These are phyloP conservation scores for Tardiomyces digboiensis DNA, from an alignment of 1,139 yeast genomes.

Conservation along the genomic window DNA sequence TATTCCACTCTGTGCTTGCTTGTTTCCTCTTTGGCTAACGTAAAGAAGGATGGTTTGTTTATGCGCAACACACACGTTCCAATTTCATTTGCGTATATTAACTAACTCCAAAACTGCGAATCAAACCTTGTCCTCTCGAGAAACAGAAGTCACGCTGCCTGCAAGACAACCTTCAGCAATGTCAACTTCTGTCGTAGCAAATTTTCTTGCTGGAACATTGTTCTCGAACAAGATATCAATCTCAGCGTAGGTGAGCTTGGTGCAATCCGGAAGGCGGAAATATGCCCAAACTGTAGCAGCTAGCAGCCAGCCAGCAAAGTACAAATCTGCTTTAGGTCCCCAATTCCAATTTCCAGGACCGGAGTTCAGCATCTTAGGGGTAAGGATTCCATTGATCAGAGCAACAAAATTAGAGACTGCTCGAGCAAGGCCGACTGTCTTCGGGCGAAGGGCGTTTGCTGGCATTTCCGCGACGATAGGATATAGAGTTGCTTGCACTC, in stretches of 20 bases:
- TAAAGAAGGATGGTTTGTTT: too few relatives aligned
- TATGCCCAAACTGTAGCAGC: constrained; percentile 30
- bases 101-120: too few relatives aligned
- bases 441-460: constrained; percentile 44
- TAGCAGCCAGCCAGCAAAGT: constrained; percentile 37
- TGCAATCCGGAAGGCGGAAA: constrained; percentile 37
- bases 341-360: constrained; percentile 41
- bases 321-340: constrained; percentile 47
- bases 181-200: neutral
- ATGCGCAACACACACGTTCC: too few relatives aligned
- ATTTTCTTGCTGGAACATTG: neutral
- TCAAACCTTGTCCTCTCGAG: too few relatives aligned
- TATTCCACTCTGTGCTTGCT: too few relatives aligned
- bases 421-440: constrained; percentile 48
- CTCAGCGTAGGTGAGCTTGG: constrained; percentile 31
- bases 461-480: constrained; percentile 51
- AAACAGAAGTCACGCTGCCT: too few relatives aligned
- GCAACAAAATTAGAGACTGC: constrained; percentile 34
- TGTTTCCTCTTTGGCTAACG: too few relatives aligned
- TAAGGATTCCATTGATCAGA: constrained; percentile 36
- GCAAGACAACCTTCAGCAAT: neutral
- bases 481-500: constrained; percentile 52
- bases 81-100: too few relatives aligned
- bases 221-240: constrained; percentile 33
- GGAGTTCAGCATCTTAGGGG: constrained; percentile 54